Evolutionary conservation across 352 stramenopile species (phyloP).

Genomic region (Discostella stelligera): DNA sequence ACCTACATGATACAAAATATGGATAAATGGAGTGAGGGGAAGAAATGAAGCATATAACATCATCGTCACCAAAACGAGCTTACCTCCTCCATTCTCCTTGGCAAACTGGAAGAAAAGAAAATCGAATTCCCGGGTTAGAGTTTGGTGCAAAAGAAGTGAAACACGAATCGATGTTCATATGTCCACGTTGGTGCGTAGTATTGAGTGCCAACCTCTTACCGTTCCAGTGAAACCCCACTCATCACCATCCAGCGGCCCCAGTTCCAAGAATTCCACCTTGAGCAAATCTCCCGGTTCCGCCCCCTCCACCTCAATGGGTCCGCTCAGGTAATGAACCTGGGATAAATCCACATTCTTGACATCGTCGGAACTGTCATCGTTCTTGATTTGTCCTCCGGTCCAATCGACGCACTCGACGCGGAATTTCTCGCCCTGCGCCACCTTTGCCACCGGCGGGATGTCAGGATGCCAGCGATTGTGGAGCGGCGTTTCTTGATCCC

Average conservation of each 20-base stretch:
- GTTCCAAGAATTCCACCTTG: conserved; percentile 72
- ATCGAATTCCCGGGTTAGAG: background rate
- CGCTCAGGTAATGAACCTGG: conserved; percentile 72
- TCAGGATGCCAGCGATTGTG: conserved; percentile 73
- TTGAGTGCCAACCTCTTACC: background rate
- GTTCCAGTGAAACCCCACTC: conserved; percentile 53
- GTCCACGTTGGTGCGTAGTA: too few species aligned
- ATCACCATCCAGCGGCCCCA: conserved; percentile 55
- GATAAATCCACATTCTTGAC: conserved; percentile 68
- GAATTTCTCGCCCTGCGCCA: conserved; percentile 60
- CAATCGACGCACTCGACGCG: conserved; percentile 74
- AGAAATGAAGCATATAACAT: conserved; percentile 22
- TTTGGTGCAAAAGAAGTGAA: background rate
- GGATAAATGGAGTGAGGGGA: background rate
- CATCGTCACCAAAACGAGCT: conserved; percentile 43
- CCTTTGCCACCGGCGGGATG: conserved; percentile 61
- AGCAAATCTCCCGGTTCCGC: conserved; percentile 66
- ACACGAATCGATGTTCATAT: too few species aligned
- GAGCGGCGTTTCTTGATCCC: conserved; percentile 65
- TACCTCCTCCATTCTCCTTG: conserved; percentile 53
- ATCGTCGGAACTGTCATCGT: conserved; percentile 65
- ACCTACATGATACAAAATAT: conserved; percentile 10
- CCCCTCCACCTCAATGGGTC: conserved; percentile 60
- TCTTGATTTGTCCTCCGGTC: conserved; percentile 74
- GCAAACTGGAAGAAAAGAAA: conserved; percentile 16